Conservation (phyloP, 176 grass and related monocot genomes). For the Oryza meridionalis region DNA sequence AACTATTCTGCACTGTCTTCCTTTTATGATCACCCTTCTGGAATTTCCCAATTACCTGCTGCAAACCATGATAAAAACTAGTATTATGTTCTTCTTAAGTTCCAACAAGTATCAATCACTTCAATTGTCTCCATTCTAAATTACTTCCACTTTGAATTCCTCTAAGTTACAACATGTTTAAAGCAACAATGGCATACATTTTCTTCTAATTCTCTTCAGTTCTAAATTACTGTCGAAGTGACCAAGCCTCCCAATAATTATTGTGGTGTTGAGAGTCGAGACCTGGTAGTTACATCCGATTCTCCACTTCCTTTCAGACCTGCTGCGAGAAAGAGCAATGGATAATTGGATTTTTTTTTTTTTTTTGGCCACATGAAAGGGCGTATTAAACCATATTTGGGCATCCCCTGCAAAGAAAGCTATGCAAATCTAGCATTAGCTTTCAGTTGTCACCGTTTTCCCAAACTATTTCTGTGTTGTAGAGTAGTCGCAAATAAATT, state of each 20-base stretch:
- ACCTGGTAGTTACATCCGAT: too few species aligned
- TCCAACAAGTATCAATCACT: background rate
- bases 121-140: background rate
- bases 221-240: too few species aligned
- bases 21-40: background rate
- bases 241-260: too few species aligned
- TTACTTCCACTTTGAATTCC: background rate
- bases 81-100: background rate
- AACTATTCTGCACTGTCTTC: background rate
- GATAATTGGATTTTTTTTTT: too few species aligned
- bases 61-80: background rate
- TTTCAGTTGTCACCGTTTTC: background rate
- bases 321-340: background rate
- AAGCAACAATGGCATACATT: too few species aligned
- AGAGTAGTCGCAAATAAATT: background rate
- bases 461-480: background rate
- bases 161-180: too few species aligned
- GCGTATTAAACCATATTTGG: background rate
- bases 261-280: too few species aligned
- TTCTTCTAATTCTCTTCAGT: too few species aligned
- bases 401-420: background rate
- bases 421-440: background rate
- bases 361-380: too few species aligned
- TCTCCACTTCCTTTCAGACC: too few species aligned
- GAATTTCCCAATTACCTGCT: background rate